Conservation (phyloP, 2,329 filamentous ascomycete genomes). For the Botrytis elliptica region DNA sequence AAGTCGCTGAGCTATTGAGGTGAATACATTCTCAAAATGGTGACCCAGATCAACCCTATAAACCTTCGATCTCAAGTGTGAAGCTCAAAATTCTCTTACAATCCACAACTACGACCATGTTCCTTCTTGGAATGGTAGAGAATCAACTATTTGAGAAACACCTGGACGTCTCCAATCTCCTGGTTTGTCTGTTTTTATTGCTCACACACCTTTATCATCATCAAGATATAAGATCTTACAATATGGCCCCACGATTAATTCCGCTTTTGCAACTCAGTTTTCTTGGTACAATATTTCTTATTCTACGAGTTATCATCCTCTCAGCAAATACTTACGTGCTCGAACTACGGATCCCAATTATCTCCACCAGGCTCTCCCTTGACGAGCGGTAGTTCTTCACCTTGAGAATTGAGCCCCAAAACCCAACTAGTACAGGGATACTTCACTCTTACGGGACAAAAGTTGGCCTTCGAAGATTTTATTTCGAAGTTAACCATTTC, state of each 20-base stretch:
- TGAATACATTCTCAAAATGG: not conserved
- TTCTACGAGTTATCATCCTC: not conserved
- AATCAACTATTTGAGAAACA: not conserved
- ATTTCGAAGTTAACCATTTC: not conserved
- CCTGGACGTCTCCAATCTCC: not conserved
- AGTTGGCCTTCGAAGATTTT: not conserved
- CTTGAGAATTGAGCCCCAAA: not conserved
- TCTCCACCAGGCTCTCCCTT: not conserved
- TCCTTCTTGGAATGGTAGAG: not conserved
- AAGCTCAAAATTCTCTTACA: not conserved
- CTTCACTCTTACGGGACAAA: not conserved
- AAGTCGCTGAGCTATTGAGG: not conserved
- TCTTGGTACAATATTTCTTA: not conserved
- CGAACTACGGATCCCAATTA: not conserved
- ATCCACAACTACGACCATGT: not conserved
- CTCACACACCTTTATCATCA: not conserved
- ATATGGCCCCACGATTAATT: not conserved
- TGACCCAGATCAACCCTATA: not conserved
- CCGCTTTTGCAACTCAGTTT: not conserved
- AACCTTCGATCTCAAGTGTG: not conserved
- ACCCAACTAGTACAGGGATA: not conserved
- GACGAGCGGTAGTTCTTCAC: not conserved
- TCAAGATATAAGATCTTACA: not conserved
- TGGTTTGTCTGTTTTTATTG: not conserved
- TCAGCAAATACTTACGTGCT: not conserved